These are phyloP conservation scores for Telopea speciosissima DNA, from an alignment of 177 flowering plant genomes.

Conservation along the genomic window DNA sequence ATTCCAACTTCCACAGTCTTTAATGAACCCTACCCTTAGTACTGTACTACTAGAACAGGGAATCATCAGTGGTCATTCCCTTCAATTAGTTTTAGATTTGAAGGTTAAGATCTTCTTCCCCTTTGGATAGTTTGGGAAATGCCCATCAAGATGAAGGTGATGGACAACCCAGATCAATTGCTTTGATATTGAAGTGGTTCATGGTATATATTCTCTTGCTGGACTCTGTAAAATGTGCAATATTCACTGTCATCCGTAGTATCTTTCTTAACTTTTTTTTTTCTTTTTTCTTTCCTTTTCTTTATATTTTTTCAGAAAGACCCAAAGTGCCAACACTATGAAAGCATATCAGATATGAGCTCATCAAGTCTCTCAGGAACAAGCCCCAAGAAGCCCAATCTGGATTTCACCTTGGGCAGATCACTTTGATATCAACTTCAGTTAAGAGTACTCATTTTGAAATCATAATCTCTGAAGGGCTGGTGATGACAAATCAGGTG, in stretches of 20 bases:
- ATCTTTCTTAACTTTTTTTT: neutral
- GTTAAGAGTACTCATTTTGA: slow-evolving; percentile 41
- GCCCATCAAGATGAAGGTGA: neutral
- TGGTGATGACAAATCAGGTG: slow-evolving; percentile 51
- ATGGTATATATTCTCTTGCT: neutral
- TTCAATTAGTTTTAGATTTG: neutral
- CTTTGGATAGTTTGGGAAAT: neutral
- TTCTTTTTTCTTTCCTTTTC: neutral
- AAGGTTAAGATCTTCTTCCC: neutral
- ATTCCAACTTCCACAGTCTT: neutral
- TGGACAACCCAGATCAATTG: neutral
- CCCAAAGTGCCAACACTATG: slow-evolving; percentile 52
- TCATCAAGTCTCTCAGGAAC: slow-evolving; percentile 39
- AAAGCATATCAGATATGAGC: slow-evolving; percentile 53
- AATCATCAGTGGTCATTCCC: neutral
- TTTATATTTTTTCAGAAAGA: slow-evolving; percentile 24
- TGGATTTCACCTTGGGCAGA: slow-evolving; percentile 89
- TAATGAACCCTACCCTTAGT: neutral
- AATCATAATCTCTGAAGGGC: slow-evolving; percentile 32
- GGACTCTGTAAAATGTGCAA: neutral
- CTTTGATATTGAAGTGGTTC: neutral
- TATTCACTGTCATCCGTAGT: neutral
- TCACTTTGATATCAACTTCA: slow-evolving; percentile 31
- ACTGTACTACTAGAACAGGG: no score
- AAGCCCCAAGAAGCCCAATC: slow-evolving; percentile 70